These are phyloP conservation scores for Hypoxylon fuscum DNA, from an alignment of 495 filamentous ascomycete species.

Conservation along the genomic window DNA sequence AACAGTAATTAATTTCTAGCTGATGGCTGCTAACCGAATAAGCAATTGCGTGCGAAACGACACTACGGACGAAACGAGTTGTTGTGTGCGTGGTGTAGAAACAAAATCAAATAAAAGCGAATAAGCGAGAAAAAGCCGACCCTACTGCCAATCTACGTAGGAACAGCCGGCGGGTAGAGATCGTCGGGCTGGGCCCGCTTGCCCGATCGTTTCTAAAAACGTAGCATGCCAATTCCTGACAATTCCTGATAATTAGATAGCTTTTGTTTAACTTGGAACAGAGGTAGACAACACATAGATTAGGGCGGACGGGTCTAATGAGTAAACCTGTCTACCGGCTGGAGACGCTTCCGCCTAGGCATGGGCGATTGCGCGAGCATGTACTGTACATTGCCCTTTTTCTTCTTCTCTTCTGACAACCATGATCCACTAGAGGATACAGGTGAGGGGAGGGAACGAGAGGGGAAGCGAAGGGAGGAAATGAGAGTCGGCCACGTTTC, in stretches of 20 bases:
- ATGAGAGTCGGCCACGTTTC: constrained; percentile 12
- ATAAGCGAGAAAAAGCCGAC: constrained; percentile 13
- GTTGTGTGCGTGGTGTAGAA: not conserved
- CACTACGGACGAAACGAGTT: not conserved
- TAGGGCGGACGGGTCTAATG: too few relatives aligned
- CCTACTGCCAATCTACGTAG: constrained; percentile 10
- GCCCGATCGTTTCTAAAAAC: constrained; percentile 16
- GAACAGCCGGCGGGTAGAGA: constrained; percentile 25
- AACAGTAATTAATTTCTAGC: constrained; percentile 12
- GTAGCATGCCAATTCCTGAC: constrained; percentile 12
- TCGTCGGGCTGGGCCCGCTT: constrained; percentile 21
- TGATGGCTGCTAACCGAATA: constrained; percentile 16
- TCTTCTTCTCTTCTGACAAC: not conserved
- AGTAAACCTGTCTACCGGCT: constrained; percentile 19
- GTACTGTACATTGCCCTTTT: not conserved
- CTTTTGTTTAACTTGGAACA: constrained; percentile 4
- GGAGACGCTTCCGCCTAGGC: constrained; percentile 18
- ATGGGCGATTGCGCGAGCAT: constrained; percentile 5
- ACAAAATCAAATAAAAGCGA: not conserved
- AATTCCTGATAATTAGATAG: too few relatives aligned
- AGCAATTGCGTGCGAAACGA: constrained; percentile 6
- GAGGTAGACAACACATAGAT: constrained; percentile 14
- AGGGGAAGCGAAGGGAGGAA: not conserved
- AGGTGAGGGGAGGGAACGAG: constrained; percentile 1
- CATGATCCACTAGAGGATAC: constrained; percentile 5